These are phyloP conservation scores for Calocybe gangraenosa DNA, from an alignment of 768 basidiomycete species.

Conservation along the genomic window DNA sequence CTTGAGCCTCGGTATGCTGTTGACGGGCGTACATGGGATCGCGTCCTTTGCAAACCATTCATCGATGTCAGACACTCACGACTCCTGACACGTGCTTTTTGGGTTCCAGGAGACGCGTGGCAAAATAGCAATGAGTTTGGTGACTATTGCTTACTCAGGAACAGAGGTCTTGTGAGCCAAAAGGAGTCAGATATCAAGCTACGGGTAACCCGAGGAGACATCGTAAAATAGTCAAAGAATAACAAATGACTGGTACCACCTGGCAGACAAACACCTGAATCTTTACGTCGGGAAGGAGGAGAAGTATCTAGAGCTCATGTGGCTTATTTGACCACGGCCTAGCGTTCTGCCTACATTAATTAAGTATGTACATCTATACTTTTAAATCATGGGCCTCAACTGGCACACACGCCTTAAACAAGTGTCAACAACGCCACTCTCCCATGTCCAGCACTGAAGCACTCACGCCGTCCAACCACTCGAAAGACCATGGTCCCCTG, in stretches of 20 bases:
- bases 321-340: too few species aligned
- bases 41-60: conserved; percentile 76
- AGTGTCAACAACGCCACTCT: too few species aligned
- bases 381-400: too few species aligned
- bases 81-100: conserved; percentile 70
- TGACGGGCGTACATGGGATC: conserved; percentile 71
- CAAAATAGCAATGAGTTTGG: conserved; percentile 72
- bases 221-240: neutral
- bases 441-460: neutral
- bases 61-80: conserved; percentile 77
- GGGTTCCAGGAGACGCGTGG: conserved; percentile 73
- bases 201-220: conserved; percentile 11
- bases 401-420: too few species aligned
- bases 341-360: too few species aligned
- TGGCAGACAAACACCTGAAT: too few species aligned
- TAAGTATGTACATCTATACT: too few species aligned
- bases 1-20: conserved; percentile 80
- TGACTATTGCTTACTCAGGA: conserved; percentile 85
- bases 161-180: conserved; percentile 36
- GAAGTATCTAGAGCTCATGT: too few species aligned
- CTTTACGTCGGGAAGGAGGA: too few species aligned
- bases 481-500: neutral
- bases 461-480: neutral
- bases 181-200: conserved; percentile 29
- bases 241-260: neutral